Percentiles rank a stretch among this genome's conserved stretches.
phyloP scores from a whole-genome alignment of 1,284 basidiomycete species.

The Ustilago shanxiensis region DNA sequence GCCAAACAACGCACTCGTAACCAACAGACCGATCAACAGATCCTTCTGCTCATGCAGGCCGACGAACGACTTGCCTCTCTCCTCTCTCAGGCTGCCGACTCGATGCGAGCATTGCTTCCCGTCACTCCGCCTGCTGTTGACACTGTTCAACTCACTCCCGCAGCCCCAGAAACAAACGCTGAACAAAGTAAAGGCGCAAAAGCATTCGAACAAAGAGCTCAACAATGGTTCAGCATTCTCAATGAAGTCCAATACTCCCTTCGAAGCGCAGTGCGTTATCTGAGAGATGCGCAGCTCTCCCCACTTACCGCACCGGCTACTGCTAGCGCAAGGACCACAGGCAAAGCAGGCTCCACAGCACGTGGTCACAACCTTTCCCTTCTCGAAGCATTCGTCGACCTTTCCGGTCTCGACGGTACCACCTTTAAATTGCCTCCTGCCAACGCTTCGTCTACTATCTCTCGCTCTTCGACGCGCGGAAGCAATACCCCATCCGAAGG shows the following conservation, averaged over 20 bases:
- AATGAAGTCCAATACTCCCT: conserved; percentile 56
- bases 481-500: neutral
- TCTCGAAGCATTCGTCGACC: conserved; percentile 49
- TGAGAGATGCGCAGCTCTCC: conserved; percentile 43
- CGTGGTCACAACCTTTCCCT: conserved; percentile 44
- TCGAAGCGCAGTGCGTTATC: conserved; percentile 34
- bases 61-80: conserved; percentile 46
- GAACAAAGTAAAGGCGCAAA: conserved; percentile 27
- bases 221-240: conserved; percentile 54
- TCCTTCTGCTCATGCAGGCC: conserved; percentile 51
- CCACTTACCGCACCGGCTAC: conserved; percentile 31
- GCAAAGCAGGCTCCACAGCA: conserved; percentile 41
- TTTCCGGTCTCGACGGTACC: conserved; percentile 31
- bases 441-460: neutral
- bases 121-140: conserved; percentile 5
- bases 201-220: conserved; percentile 46
- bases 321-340: conserved; percentile 28
- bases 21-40: conserved; percentile 51
- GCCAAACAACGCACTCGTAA: conserved; percentile 41
- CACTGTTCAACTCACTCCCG: conserved; percentile 4
- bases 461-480: neutral
- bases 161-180: neutral
- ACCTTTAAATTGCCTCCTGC: conserved; percentile 42
- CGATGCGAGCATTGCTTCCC: conserved; percentile 44
- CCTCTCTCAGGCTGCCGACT: conserved; percentile 50